A percentile compares a stretch with the other conserved stretches of the same genome.
Evolutionary conservation across 441 rosid genomes (phyloP).

Genomic region (Melastoma candidum): DNA sequence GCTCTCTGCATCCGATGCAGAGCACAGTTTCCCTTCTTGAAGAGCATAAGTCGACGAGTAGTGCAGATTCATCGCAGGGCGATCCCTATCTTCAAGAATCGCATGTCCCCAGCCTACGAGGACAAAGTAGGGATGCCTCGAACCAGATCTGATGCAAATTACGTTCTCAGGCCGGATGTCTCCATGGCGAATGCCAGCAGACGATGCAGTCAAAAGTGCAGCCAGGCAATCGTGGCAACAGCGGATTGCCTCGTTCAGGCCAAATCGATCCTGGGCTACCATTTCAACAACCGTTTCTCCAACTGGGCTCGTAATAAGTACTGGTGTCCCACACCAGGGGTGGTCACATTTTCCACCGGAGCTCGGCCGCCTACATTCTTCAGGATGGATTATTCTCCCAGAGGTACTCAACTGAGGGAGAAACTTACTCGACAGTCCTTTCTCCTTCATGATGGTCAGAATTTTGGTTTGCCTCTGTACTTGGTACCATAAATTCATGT

Average conservation of each 20-base stretch:
- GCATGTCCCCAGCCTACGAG: constrained; percentile 57
- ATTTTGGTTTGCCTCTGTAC: constrained; percentile 66
- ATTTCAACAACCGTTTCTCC: constrained; percentile 43
- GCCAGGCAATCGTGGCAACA: constrained; percentile 52
- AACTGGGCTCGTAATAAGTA: constrained; percentile 45
- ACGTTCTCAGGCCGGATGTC: constrained; percentile 53
- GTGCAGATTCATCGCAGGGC: constrained; percentile 47
- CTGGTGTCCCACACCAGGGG: constrained; percentile 58
- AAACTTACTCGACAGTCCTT: constrained; percentile 34
- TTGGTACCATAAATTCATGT: constrained; percentile 62
- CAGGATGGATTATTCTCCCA: constrained; percentile 46
- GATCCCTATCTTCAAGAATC: constrained; percentile 54
- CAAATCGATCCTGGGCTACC: constrained; percentile 32
- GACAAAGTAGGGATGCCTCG: constrained; percentile 21
- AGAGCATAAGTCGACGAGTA: constrained; percentile 60
- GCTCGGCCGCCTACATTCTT: constrained; percentile 33
- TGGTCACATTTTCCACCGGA: constrained; percentile 48
- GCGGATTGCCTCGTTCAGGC: constrained; percentile 37
- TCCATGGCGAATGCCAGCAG: constrained; percentile 48
- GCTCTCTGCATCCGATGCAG: constrained; percentile 60
- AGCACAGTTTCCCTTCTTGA: constrained; percentile 56
- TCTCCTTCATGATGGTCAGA: constrained; percentile 42
- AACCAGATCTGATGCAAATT: constrained; percentile 23
- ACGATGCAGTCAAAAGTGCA: constrained; percentile 39
- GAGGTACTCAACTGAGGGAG: constrained; percentile 47